Evolutionary conservation across 495 filamentous ascomycete genomes (phyloP).

Genomic region (Podospora sp.): DNA sequence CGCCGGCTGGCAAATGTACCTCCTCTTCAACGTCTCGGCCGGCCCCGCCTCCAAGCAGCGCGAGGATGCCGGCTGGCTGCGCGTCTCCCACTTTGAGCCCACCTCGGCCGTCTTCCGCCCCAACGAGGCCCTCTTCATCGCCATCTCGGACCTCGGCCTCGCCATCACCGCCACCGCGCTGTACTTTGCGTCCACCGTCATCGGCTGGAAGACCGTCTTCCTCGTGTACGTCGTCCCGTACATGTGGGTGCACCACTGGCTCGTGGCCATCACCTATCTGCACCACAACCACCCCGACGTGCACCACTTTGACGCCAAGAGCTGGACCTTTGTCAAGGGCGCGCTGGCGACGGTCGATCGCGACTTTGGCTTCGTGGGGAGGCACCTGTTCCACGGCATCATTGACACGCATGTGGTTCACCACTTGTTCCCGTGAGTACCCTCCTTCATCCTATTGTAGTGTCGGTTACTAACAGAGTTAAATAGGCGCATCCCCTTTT

Average conservation of each 20-base stretch:
- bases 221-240: constrained; percentile 94
- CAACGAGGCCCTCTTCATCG: constrained; percentile 81
- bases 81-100: constrained; percentile 94
- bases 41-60: constrained; percentile 81
- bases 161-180: constrained; percentile 55
- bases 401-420: constrained; percentile 92
- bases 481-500: constrained; percentile 76
- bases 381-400: constrained; percentile 83
- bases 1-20: constrained; percentile 85
- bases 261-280: constrained; percentile 84
- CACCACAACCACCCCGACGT: constrained; percentile 86
- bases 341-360: constrained; percentile 87
- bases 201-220: constrained; percentile 79
- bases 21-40: constrained; percentile 83
- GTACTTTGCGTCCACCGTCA: constrained; percentile 64
- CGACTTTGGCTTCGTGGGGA: constrained; percentile 84
- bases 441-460: neutral
- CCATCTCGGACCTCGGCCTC: constrained; percentile 81
- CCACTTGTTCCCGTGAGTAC: constrained; percentile 65
- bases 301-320: constrained; percentile 72
- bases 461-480: neutral
- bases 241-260: constrained; percentile 98
- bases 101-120: constrained; percentile 86
- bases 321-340: constrained; percentile 85
- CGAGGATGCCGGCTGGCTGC: constrained; percentile 78